A percentile compares a stretch with the other conserved stretches of the same genome.
These are phyloP conservation scores for Nemania sp. DNA, from an alignment of 2,329 filamentous ascomycete species.

Conservation along the genomic window DNA sequence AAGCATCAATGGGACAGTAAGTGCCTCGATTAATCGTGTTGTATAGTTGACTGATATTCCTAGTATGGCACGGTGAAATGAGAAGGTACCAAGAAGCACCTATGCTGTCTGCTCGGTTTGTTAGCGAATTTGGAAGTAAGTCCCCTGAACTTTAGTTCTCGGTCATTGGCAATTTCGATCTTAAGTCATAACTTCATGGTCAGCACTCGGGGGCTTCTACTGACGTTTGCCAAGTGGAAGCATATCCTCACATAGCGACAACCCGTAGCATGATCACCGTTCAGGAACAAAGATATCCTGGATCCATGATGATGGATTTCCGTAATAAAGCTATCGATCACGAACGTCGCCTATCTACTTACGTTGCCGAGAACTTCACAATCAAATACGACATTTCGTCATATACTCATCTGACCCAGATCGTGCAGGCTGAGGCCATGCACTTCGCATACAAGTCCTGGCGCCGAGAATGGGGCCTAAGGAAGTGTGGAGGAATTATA, in stretches of 20 bases:
- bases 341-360: conserved; percentile 73
- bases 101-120: conserved; percentile 72
- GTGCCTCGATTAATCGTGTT: conserved; percentile 8
- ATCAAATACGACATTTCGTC: conserved; percentile 46
- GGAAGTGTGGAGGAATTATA: conserved; percentile 64
- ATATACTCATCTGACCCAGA: conserved; percentile 59
- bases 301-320: conserved; percentile 75
- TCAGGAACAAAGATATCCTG: conserved; percentile 59
- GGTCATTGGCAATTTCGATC: neutral
- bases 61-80: conserved; percentile 75
- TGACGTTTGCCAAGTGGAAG: conserved; percentile 56
- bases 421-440: conserved; percentile 58
- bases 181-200: neutral
- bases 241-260: conserved; percentile 74
- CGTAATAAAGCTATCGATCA: conserved; percentile 82
- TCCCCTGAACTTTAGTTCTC: no score
- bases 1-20: conserved; percentile 77
- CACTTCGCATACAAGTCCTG: conserved; percentile 56
- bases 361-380: conserved; percentile 75
- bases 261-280: conserved; percentile 66
- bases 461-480: conserved; percentile 65
- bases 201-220: neutral
- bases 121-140: conserved; percentile 73
- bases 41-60: conserved; percentile 7
- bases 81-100: conserved; percentile 78